Evolutionary conservation across 371 early-diverging fungal species (phyloP).

Genomic region (Apophysomyces sp.): DNA sequence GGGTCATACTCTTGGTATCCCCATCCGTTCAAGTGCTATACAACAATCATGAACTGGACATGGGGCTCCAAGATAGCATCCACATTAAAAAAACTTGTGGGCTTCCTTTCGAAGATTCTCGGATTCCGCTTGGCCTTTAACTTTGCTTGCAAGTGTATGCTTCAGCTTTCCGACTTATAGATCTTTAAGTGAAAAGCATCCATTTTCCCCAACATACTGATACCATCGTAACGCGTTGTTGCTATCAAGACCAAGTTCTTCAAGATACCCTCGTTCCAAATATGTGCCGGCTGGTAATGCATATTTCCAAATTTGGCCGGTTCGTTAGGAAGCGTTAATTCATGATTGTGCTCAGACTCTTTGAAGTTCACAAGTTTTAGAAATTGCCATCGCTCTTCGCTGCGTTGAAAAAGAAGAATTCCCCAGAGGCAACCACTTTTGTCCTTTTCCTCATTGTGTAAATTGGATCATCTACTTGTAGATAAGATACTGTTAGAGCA

Average conservation of each 20-base stretch:
- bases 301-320: neutral
- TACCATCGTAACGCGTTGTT: constrained; percentile 13
- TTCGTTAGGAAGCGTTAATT: neutral
- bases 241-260: neutral
- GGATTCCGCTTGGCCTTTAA: neutral
- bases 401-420: neutral
- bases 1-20: constrained; percentile 10
- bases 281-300: constrained; percentile 15
- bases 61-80: neutral
- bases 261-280: constrained; percentile 15
- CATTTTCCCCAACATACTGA: constrained; percentile 5
- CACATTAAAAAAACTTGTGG: constrained; percentile 5
- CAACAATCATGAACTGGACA: constrained; percentile 20
- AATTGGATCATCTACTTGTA: neutral
- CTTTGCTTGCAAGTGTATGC: constrained; percentile 8
- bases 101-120: constrained; percentile 11
- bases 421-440: neutral
- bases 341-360: neutral
- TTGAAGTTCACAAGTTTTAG: neutral
- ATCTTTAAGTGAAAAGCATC: constrained; percentile 10
- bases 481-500: neutral
- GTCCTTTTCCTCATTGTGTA: too few species aligned
- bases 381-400: neutral
- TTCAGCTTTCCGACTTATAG: constrained; percentile 18
- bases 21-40: constrained; percentile 28